A percentile compares a stretch with the other conserved stretches of the same genome.
Conservation (phyloP, 148 eudicot genomes). For the Vaccinium darrowii region DNA sequence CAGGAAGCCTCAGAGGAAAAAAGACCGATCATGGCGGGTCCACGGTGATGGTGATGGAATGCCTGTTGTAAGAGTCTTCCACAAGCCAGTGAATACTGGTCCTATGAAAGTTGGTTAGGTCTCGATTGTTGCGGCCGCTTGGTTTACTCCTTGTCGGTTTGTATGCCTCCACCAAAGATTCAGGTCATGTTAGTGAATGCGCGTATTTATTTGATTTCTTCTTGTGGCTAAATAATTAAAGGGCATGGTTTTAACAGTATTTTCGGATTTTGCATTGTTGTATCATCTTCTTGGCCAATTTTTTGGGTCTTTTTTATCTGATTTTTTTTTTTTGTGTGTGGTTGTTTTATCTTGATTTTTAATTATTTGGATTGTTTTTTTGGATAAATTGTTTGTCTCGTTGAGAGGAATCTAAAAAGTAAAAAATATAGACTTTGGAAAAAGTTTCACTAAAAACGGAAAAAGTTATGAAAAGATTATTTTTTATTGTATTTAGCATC, state of each 20-base stretch:
- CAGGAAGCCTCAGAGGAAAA: conserved; percentile 82
- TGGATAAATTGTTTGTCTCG: too few relatives aligned
- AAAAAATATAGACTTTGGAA: too few relatives aligned
- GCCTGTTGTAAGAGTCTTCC: conserved; percentile 69
- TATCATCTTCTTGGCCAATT: background rate
- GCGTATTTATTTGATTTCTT: background rate
- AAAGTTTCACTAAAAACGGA: too few relatives aligned
- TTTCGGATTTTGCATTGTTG: background rate
- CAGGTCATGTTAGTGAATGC: background rate
- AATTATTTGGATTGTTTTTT: too few relatives aligned
- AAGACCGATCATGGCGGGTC: conserved; percentile 91
- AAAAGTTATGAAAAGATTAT: too few relatives aligned
- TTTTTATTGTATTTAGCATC: too few relatives aligned
- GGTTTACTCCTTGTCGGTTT: background rate
- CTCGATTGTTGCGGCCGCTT: conserved; percentile 4
- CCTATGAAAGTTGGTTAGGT: conserved; percentile 32
- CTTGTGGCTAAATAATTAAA: background rate
- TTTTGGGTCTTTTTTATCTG: too few relatives aligned
- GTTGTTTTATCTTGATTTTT: too few relatives aligned
- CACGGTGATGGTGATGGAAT: conserved; percentile 77
- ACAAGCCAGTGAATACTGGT: conserved; percentile 65
- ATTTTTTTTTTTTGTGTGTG: too few relatives aligned
- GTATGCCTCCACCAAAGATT: background rate
- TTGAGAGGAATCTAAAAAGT: too few relatives aligned
- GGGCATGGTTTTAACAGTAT: background rate